phyloP scores from a whole-genome alignment of 352 stramenopile species.

The Hyaloperonospora brassicae region DNA sequence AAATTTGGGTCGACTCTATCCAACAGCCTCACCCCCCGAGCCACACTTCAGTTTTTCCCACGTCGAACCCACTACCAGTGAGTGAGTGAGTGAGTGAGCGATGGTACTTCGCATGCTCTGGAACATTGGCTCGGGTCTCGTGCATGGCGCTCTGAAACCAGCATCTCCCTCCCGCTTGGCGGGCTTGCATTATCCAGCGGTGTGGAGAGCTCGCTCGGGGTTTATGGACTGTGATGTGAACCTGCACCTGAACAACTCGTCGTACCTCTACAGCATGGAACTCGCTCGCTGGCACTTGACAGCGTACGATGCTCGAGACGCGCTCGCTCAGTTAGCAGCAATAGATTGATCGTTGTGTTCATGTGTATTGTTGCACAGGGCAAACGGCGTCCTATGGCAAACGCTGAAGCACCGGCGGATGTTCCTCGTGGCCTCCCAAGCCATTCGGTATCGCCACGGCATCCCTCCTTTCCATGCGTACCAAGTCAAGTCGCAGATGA shows the following conservation, averaged over 20 bases:
- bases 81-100: too few relatives aligned
- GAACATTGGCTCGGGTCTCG: constrained; percentile 60
- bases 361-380: constrained; percentile 4
- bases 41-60: constrained; percentile 14
- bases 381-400: constrained; percentile 43
- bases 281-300: constrained; percentile 82
- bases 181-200: constrained; percentile 51
- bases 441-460: constrained; percentile 52
- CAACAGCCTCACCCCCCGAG: too few relatives aligned
- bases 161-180: constrained; percentile 38
- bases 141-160: constrained; percentile 47
- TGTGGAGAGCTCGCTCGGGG: constrained; percentile 62
- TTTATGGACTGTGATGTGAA: constrained; percentile 83
- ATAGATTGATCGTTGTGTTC: neutral
- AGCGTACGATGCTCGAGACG: constrained; percentile 31
- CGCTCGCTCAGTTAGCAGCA: neutral
- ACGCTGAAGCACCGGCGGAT: constrained; percentile 55
- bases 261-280: constrained; percentile 80
- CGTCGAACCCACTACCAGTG: constrained; percentile 1
- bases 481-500: constrained; percentile 47
- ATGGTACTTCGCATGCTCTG: constrained; percentile 75
- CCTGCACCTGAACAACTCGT: constrained; percentile 81
- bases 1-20: too few relatives aligned
- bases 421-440: constrained; percentile 54
- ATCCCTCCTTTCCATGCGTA: constrained; percentile 52